Percentiles rank a stretch among this genome's conserved stretches.
These are phyloP conservation scores for Phyllosticta citriasiana DNA, from an alignment of 2,329 filamentous ascomycete genomes.

Conservation along the genomic window DNA sequence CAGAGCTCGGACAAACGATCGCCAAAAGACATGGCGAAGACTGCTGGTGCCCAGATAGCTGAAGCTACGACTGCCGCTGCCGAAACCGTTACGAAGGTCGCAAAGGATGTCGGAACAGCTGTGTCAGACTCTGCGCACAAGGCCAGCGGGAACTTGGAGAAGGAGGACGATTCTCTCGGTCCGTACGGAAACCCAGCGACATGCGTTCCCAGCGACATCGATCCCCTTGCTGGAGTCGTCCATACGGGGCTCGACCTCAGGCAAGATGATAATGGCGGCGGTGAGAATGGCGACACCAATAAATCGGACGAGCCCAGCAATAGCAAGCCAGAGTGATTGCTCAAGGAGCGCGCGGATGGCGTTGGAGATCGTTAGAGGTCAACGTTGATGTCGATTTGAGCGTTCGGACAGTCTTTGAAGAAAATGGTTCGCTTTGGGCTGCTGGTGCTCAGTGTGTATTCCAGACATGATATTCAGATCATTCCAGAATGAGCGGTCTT, in stretches of 20 bases:
- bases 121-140: slow-evolving; percentile 9
- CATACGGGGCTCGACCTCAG: slow-evolving; percentile 13
- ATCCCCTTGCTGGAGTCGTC: slow-evolving; percentile 22
- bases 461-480: no score
- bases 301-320: neutral
- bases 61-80: slow-evolving; percentile 5
- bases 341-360: no score
- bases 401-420: no score
- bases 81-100: slow-evolving; percentile 1
- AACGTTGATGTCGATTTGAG: no score
- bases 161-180: slow-evolving; percentile 14
- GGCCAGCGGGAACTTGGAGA: slow-evolving; percentile 6
- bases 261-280: neutral
- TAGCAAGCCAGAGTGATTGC: neutral
- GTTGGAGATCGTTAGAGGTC: neutral
- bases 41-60: neutral
- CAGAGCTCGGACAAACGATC: neutral
- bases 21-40: neutral
- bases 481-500: no score
- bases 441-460: no score
- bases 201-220: slow-evolving; percentile 24
- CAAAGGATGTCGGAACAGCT: slow-evolving; percentile 4
- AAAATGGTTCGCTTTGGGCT: no score
- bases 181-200: slow-evolving; percentile 24
- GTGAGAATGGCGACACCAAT: neutral